Percentiles rank a stretch among this genome's conserved stretches.
Evolutionary conservation across 257 asterid genomes (phyloP).

Genomic region (Petrea volubilis): DNA sequence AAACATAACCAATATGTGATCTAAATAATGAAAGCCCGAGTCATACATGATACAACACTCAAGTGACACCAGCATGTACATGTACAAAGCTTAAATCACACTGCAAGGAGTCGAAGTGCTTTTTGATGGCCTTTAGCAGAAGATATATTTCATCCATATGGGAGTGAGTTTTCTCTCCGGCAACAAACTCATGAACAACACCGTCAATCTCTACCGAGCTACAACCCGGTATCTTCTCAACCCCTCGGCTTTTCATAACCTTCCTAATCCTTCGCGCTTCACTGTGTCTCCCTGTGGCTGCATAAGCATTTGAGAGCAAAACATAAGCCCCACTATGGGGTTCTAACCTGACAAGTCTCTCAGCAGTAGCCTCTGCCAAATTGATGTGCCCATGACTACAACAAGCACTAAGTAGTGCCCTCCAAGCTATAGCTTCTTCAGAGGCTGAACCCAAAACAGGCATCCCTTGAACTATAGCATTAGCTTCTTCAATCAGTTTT

Average conservation of each 20-base stretch:
- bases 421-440: slow-evolving; percentile 67
- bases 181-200: slow-evolving; percentile 61
- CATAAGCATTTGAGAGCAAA: slow-evolving; percentile 59
- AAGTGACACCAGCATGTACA: not conserved
- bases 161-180: slow-evolving; percentile 54
- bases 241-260: slow-evolving; percentile 52
- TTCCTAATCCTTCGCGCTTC: slow-evolving; percentile 48
- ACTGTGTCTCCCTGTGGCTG: slow-evolving; percentile 54
- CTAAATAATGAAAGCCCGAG: not conserved
- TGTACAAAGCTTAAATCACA: slow-evolving; percentile 5
- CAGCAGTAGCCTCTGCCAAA: slow-evolving; percentile 64
- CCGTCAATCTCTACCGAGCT: slow-evolving; percentile 71
- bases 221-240: slow-evolving; percentile 74
- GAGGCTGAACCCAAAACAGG: slow-evolving; percentile 31
- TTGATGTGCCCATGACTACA: slow-evolving; percentile 44
- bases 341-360: slow-evolving; percentile 54
- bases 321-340: slow-evolving; percentile 68
- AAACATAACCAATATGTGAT: not conserved
- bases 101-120: slow-evolving; percentile 33
- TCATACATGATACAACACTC: not conserved
- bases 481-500: slow-evolving; percentile 60
- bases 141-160: slow-evolving; percentile 33
- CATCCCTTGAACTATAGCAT: slow-evolving; percentile 40
- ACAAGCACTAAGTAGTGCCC: slow-evolving; percentile 62
- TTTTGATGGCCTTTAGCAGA: slow-evolving; percentile 35